These are phyloP conservation scores for Yarrowia bubula DNA, from an alignment of 805 yeast genomes.

Conservation along the genomic window DNA sequence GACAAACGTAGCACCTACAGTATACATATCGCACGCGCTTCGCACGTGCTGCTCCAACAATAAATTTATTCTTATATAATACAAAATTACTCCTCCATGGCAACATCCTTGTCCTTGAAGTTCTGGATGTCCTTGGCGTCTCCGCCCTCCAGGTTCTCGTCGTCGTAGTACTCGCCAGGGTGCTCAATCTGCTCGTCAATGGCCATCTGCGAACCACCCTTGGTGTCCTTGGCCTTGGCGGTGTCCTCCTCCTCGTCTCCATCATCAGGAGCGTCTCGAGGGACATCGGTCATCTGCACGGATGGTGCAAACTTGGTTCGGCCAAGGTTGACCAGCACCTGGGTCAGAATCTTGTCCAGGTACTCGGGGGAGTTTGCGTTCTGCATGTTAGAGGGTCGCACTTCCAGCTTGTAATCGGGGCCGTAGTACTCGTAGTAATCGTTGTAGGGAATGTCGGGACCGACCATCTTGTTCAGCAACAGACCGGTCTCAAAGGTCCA, in stretches of 20 bases:
- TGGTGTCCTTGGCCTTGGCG: conserved; percentile 73
- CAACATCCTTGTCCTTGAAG: conserved; percentile 27
- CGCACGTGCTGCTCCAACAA: background rate
- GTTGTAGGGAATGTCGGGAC: conserved; percentile 77
- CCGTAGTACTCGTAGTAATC: conserved; percentile 97
- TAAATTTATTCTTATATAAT: conserved; percentile 14
- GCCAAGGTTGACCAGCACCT: conserved; percentile 74
- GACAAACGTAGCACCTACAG: no score
- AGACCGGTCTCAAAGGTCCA: conserved; percentile 95
- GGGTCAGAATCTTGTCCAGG: conserved; percentile 75
- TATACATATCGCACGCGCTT: no score
- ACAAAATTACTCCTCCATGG: conserved; percentile 22
- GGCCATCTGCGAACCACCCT: conserved; percentile 86
- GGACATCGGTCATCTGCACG: conserved; percentile 87
- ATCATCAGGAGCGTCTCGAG: conserved; percentile 76
- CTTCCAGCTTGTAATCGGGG: conserved; percentile 93
- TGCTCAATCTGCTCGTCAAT: conserved; percentile 71
- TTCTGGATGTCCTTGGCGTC: conserved; percentile 29
- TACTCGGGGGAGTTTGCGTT: conserved; percentile 94
- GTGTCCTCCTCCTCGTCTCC: conserved; percentile 88
- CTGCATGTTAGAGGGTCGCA: conserved; percentile 92
- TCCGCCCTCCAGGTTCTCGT: conserved; percentile 50
- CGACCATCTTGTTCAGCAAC: conserved; percentile 55
- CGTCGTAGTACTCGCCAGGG: conserved; percentile 75
- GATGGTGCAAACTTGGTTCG: conserved; percentile 96